Evolutionary conservation across 2,329 filamentous ascomycete species (phyloP), one percentile per base, ranked within the genome.

Genomic region (Alternaria sp.): DNA sequence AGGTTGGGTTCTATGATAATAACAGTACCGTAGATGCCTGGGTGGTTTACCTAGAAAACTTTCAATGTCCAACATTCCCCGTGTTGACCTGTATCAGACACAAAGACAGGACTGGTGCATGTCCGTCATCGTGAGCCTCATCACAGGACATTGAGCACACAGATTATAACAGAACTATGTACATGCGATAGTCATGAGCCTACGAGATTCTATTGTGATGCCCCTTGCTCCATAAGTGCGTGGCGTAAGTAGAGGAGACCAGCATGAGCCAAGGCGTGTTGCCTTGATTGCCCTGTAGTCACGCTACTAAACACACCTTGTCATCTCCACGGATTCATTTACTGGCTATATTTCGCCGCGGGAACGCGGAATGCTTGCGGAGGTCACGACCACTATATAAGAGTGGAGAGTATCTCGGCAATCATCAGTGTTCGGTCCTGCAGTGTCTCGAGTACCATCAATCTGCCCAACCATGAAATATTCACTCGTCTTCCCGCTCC

Each of bases 261-360:
- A 45, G 42, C 53, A 24, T 17, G 45, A 36, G 70, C 70, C 67
- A 71, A 75, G 72, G 31, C 40, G 51, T 64, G 40, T 60, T 66
- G 57, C 33, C 53, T 70, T 70, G 63, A 73, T 72, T 75, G 62
- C 61, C 66, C 60, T 66, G 66, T 70, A 68, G 60, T 66, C 68
- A 70, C 56, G 51, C 60, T 60, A 55, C 62, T 60, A 69, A 45
- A 66, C 63, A 69, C 60, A 65, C 52, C 69, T 56, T 66, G 56
- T 53, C 55, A 60, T 62, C 51, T 50, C 51, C 51, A 59, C 21
- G 26, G 56, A 68, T 59, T 69, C 68, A 73, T 74, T 62, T 72
- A 67, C 45, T 42, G 44, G 60, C 48, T 48, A 62, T 53, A 70
- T 73, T 70, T 67, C 65, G 60, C 63, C 66, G 60, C 60, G 66